phyloP scores from a whole-genome alignment of 768 basidiomycete species.

The Epithele typhae region DNA sequence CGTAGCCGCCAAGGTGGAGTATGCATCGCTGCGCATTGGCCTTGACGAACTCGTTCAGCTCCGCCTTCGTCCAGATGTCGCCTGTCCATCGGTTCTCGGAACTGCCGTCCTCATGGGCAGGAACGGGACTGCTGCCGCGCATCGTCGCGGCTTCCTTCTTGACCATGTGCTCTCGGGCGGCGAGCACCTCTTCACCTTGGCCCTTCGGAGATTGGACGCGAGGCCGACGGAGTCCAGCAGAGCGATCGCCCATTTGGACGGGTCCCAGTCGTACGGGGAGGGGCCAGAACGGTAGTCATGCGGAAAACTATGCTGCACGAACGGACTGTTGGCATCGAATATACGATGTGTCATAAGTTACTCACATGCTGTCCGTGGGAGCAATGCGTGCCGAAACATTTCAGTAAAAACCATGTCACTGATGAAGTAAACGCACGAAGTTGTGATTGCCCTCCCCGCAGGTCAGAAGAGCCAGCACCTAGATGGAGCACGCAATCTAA shows the following conservation, averaged over 20 bases:
- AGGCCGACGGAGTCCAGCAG: slow-evolving; percentile 45
- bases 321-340: neutral
- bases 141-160: slow-evolving; percentile 26
- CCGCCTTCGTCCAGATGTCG: slow-evolving; percentile 36
- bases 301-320: slow-evolving; percentile 64
- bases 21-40: slow-evolving; percentile 34
- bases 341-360: too few relatives aligned
- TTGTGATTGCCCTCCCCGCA: slow-evolving; percentile 80
- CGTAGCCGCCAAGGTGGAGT: slow-evolving; percentile 54
- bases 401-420: neutral
- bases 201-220: slow-evolving; percentile 45
- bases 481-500: neutral
- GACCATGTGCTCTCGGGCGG: slow-evolving; percentile 46
- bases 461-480: slow-evolving; percentile 67
- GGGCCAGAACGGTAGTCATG: slow-evolving; percentile 74
- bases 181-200: slow-evolving; percentile 43
- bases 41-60: slow-evolving; percentile 35
- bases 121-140: neutral
- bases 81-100: slow-evolving; percentile 29
- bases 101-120: neutral
- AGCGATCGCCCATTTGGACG: slow-evolving; percentile 75
- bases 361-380: slow-evolving; percentile 40
- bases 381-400: neutral
- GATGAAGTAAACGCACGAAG: slow-evolving; percentile 44
- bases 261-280: slow-evolving; percentile 63